A percentile compares a stretch with the other conserved stretches of the same genome.
phyloP scores from a whole-genome alignment of 345 rosid genomes.

The Lagerstroemia speciosa region DNA sequence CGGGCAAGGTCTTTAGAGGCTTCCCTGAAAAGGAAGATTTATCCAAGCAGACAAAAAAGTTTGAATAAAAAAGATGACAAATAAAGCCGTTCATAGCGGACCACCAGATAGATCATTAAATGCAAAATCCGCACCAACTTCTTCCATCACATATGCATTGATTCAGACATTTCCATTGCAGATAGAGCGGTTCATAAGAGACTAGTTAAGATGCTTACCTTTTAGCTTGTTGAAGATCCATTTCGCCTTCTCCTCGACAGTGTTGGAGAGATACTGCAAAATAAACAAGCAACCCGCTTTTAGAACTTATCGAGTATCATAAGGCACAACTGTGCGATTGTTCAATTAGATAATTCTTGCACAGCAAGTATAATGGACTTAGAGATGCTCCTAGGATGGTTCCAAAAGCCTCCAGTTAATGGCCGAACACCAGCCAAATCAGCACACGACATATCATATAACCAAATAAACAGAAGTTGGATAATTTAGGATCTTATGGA shows the following conservation, averaged over 20 bases:
- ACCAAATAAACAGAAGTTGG: not conserved
- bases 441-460: not conserved
- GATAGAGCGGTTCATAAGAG: not conserved
- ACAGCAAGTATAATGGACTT: not conserved
- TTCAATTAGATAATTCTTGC: not conserved
- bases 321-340: not conserved
- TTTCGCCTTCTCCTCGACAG: constrained; percentile 96
- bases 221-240: constrained; percentile 96
- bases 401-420: not conserved
- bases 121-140: not conserved
- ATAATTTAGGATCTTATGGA: not conserved
- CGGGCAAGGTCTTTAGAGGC: constrained; percentile 65
- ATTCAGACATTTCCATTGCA: not conserved
- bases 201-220: constrained; percentile 30
- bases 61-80: not conserved
- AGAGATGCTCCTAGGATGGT: not conserved
- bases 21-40: constrained; percentile 39
- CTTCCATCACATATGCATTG: not conserved
- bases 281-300: not conserved
- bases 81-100: not conserved
- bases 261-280: constrained; percentile 67
- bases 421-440: not conserved
- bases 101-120: not conserved
- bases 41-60: not conserved
- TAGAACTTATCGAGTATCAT: not conserved